Base-by-base conservation (phyloP, 148 eudicot species). In the Amaranthus cruentus region DNA sequence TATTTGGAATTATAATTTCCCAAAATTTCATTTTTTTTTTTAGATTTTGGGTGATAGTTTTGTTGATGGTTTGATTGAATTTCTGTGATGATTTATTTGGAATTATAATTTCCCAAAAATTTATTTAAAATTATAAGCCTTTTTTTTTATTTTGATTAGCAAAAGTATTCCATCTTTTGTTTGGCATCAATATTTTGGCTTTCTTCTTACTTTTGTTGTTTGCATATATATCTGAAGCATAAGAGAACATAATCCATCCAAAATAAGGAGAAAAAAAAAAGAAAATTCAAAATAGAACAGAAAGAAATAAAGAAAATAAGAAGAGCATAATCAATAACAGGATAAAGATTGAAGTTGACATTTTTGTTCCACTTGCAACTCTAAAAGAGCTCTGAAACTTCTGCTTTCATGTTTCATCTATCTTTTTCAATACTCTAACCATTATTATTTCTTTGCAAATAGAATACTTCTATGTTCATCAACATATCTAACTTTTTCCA, bases 341-440 rank as follows among this genome's bases (percentile, higher is more conserved):
- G 70, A 67, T 14, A 67, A 21, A 50, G 70, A 58, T 69, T 74
- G 75, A 79, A 74, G 82, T 75, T 79, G 82, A 79, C 82, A 63
- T 79, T 54, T 63, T 7, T 63, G 18, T 69, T 58, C 50, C 18
- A 47, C n/a, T 75, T 43, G 54, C 66, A 75, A 47, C 66, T 49
- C 49, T 42, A 55, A 48, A 58, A 47, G 67, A 59, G 42, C 44
- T 58, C 46, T 60, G 56, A 13, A 73, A 53, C 59, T 66, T n/a
- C 53, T 67, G 70, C 46, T 6, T 65, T 15, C 44, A 54, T 51
- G 53, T 74, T 74, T 66, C 55, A 28, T 28, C 38, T 28, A 28
- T 28, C 38, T 42, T 74, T 55, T 54, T 65, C 53, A 50, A 21
- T 51, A 58, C 18, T 53, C 6, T 9, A 13, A 43, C 69, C 51